These are phyloP conservation scores for Hirsutella rhossiliensis DNA, from an alignment of 2,329 filamentous ascomycete species.

Conservation along the genomic window DNA sequence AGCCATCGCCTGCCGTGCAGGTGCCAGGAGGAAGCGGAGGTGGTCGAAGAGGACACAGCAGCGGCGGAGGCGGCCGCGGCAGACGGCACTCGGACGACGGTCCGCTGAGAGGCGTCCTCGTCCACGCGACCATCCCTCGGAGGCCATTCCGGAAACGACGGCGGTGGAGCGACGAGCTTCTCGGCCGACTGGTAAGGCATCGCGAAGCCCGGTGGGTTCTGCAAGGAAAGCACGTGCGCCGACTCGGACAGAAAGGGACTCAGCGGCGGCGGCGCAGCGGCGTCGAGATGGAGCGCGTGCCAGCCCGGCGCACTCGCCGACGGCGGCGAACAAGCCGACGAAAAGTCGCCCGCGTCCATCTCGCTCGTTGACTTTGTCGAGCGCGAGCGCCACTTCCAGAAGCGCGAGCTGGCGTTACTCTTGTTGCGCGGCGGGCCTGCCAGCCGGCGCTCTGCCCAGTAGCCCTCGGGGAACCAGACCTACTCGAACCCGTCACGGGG, in stretches of 20 bases:
- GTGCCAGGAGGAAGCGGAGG: background rate
- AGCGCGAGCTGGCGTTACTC: conserved; percentile 20
- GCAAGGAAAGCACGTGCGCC: conserved; percentile 34
- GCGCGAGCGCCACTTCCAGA: conserved; percentile 28
- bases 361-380: conserved; percentile 25
- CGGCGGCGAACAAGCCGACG: conserved; percentile 12
- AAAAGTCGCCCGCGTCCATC: conserved; percentile 10
- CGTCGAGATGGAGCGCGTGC: background rate
- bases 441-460: conserved; percentile 47
- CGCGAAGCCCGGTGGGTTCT: conserved; percentile 15
- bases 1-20: conserved; percentile 4
- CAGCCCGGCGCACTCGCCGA: conserved; percentile 7
- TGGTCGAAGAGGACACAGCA: background rate
- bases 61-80: background rate
- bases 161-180: background rate
- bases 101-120: background rate
- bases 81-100: background rate
- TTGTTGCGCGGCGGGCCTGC: conserved; percentile 7
- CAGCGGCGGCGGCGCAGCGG: conserved; percentile 10
- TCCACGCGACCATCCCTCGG: background rate
- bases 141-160: background rate
- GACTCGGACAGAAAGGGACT: conserved; percentile 36
- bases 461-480: conserved; percentile 52
- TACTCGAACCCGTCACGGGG: conserved; percentile 43
- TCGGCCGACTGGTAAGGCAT: conserved; percentile 5